Conservation (phyloP, 257 asterid genomes). For the Fraxinus excelsior region DNA sequence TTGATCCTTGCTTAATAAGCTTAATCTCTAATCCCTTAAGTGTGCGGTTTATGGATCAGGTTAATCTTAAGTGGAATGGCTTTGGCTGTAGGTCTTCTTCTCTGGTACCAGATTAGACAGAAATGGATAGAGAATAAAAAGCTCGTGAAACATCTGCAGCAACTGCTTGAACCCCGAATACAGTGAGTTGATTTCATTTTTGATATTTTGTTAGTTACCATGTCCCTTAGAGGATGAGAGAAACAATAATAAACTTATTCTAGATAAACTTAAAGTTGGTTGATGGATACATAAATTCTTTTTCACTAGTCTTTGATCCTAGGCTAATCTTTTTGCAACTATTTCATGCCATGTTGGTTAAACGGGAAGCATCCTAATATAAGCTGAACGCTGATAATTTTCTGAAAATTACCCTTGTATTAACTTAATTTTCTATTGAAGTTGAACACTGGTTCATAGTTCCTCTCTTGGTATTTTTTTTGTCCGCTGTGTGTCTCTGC, state of each 20-base stretch:
- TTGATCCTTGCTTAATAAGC: neutral
- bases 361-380: neutral
- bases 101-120: slow-evolving; percentile 72
- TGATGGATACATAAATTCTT: neutral
- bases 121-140: slow-evolving; percentile 68
- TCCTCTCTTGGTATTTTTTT: slow-evolving; percentile 4
- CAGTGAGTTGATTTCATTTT: slow-evolving; percentile 44
- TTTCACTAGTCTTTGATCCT: neutral
- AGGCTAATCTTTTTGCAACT: neutral
- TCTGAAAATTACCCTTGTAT: neutral
- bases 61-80: slow-evolving; percentile 21
- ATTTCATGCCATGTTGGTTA: too few species aligned
- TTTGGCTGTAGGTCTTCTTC: slow-evolving; percentile 56
- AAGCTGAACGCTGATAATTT: neutral
- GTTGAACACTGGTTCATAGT: neutral
- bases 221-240: too few species aligned
- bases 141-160: slow-evolving; percentile 35
- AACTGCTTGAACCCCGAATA: slow-evolving; percentile 61
- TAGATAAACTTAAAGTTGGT: too few species aligned
- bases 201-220: neutral
- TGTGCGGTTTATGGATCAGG: slow-evolving; percentile 14
- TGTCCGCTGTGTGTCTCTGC: slow-evolving; percentile 34
- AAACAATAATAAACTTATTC: too few species aligned
- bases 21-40: neutral
- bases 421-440: neutral